A percentile compares a stretch with the other conserved stretches of the same genome.
phyloP scores from a whole-genome alignment of 352 stramenopile genomes.

The Pythium dissimile region DNA sequence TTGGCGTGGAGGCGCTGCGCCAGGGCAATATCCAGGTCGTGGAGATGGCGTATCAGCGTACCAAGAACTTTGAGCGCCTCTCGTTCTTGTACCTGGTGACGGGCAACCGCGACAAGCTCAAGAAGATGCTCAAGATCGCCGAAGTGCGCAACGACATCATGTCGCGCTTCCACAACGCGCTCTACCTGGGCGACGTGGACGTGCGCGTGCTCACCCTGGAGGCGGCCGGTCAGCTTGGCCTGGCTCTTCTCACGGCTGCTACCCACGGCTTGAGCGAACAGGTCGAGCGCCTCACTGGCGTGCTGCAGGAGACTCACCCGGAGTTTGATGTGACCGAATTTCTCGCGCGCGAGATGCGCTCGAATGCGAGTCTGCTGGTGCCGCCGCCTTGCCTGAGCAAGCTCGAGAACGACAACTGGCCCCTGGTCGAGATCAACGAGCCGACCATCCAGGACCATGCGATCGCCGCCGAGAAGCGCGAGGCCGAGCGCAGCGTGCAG shows the following conservation, averaged over 20 bases:
- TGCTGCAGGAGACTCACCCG: constrained; percentile 90
- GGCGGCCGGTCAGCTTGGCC: constrained; percentile 92
- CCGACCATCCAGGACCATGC: constrained; percentile 83
- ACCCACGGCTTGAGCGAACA: constrained; percentile 95
- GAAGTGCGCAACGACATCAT: constrained; percentile 98
- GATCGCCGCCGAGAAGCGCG: constrained; percentile 72
- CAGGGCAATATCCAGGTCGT: constrained; percentile 99
- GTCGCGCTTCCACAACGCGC: constrained; percentile 97
- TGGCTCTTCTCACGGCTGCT: constrained; percentile 96
- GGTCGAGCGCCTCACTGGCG: constrained; percentile 89
- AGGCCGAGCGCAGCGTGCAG: constrained; percentile 59
- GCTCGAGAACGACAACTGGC: constrained; percentile 96
- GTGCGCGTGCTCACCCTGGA: constrained; percentile 96
- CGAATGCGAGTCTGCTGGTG: constrained; percentile 85
- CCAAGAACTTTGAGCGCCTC: constrained; percentile 99
- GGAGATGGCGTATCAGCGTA: constrained; percentile 99
- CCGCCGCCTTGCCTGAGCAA: constrained; percentile 92
- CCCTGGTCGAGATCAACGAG: constrained; percentile 94
- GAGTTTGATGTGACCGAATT: constrained; percentile 67
- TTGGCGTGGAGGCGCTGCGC: constrained; percentile 96
- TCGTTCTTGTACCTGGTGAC: constrained; percentile 99
- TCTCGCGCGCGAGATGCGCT: constrained; percentile 55
- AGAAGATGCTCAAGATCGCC: constrained; percentile 99
- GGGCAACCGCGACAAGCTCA: constrained; percentile 98
- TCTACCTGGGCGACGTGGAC: constrained; percentile 96